Evolutionary conservation across 2,329 filamentous ascomycete species (phyloP).

Genomic region (Colletotrichum somersetense): DNA sequence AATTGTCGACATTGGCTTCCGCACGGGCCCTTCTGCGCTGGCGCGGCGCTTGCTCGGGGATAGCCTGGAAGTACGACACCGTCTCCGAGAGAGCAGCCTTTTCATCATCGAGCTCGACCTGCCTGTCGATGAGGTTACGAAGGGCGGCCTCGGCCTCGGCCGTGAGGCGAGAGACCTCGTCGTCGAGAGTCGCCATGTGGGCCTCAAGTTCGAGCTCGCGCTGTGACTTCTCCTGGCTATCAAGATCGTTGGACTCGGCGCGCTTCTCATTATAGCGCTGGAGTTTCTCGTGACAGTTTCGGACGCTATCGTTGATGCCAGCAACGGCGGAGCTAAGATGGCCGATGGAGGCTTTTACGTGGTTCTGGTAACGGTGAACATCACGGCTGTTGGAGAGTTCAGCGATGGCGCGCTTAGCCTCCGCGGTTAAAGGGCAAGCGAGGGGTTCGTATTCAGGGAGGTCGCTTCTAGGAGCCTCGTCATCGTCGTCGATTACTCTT

Average conservation of each 20-base stretch:
- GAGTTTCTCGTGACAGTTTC: conserved; percentile 53
- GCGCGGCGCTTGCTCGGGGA: conserved; percentile 25
- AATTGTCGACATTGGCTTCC: conserved; percentile 38
- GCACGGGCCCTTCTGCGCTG: conserved; percentile 43
- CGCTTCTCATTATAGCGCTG: conserved; percentile 51
- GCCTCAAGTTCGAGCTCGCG: conserved; percentile 55
- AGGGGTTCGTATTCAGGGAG: conserved; percentile 66
- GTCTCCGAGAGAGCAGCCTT: conserved; percentile 54
- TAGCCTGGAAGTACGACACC: conserved; percentile 35
- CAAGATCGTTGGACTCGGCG: conserved; percentile 49
- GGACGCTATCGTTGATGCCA: conserved; percentile 63
- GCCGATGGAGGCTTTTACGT: conserved; percentile 59
- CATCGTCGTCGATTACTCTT: conserved; percentile 27
- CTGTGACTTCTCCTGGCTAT: conserved; percentile 48
- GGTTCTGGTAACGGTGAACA: conserved; percentile 58
- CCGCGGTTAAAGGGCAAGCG: conserved; percentile 58
- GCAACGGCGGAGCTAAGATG: conserved; percentile 60
- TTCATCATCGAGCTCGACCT: conserved; percentile 64
- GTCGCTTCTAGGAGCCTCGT: conserved; percentile 39
- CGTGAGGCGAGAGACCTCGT: conserved; percentile 58
- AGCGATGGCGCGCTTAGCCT: conserved; percentile 54
- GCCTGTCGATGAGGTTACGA: conserved; percentile 63
- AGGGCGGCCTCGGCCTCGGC: conserved; percentile 60
- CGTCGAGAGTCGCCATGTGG: conserved; percentile 54
- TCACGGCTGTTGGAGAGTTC: conserved; percentile 58